Evolutionary conservation across 2,329 filamentous ascomycete genomes (phyloP), one percentile per base, ranked within the genome.

Genomic region (Ophiostoma montium): DNA sequence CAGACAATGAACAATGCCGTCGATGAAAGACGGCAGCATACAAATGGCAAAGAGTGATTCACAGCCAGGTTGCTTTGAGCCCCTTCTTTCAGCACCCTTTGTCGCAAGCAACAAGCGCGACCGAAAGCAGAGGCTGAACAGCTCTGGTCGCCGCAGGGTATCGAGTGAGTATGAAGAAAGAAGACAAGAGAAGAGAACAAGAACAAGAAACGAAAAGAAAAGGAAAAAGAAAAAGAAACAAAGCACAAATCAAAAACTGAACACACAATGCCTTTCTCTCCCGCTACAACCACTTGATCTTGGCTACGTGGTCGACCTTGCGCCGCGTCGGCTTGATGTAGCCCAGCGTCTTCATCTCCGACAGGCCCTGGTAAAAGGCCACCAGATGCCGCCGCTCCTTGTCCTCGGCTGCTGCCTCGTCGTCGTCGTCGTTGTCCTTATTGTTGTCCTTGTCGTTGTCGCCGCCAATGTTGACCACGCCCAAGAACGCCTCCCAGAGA

Each of bases 301-400:
- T 96, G 35, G 86, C 82, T 57, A 96, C 70, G 65, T 96, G 90
- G 62, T 96, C 92, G 21, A 81, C 78, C 71, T 94, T 95, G 71
- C 89, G 95, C 66, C 83, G 85, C 60, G 84, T 96, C 53, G 76
- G 74, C 68, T 92, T 95, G 53, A 96, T 75, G 65, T 95, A 83
- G 8, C 92, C 92, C 59, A 98, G 71, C 48, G 82, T 77, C 63
- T 82, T 83, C 62, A 98, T 65, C 64, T 98, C 92, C 1, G 90
- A 86, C 54, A 96, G 64, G 5, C 78, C 85, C 53, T 80, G 76
- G 64, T 95, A 95, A 65, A 96, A 98, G 51, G 85, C 67, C 38
- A 87, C 79, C 65, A 87, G 71, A 8, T 72, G 74, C 43, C 70
- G 72, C 55, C 76, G 68, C 61, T 80, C 76, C 10, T 61, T 69